Evolutionary conservation across 306 rosid species (phyloP).

Genomic region (Cucurbita moschata): DNA sequence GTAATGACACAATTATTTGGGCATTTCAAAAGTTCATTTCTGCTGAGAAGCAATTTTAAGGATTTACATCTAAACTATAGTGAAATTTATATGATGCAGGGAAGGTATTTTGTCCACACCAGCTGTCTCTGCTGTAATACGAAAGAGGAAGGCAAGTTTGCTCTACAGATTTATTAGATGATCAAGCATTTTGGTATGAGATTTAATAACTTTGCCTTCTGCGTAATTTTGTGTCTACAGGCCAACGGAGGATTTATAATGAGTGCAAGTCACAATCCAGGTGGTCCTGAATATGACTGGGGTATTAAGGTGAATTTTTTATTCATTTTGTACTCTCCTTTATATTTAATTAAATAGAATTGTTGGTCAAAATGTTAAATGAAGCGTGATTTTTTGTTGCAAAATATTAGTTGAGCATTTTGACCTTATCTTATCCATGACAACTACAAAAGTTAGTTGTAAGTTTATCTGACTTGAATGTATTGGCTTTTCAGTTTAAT

Average conservation of each 20-base stretch:
- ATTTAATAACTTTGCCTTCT: constrained; percentile 2
- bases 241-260: constrained; percentile 97
- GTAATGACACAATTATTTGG: background rate
- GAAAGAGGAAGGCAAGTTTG: constrained; percentile 66
- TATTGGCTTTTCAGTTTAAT: constrained; percentile 51
- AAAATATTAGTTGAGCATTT: background rate
- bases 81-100: constrained; percentile 24
- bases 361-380: background rate
- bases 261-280: constrained; percentile 99
- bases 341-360: background rate
- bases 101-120: constrained; percentile 93
- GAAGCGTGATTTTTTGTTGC: background rate
- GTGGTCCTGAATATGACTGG: constrained; percentile 98
- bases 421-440: background rate
- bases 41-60: background rate
- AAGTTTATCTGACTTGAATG: constrained; percentile 20
- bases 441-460: background rate
- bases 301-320: constrained; percentile 72
- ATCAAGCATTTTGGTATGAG: constrained; percentile 11
- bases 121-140: constrained; percentile 90
- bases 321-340: background rate
- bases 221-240: constrained; percentile 18
- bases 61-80: background rate
- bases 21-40: background rate
- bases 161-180: constrained; percentile 5